These are phyloP conservation scores for Salvia splendens DNA, from an alignment of 257 asterid genomes.

Conservation along the genomic window DNA sequence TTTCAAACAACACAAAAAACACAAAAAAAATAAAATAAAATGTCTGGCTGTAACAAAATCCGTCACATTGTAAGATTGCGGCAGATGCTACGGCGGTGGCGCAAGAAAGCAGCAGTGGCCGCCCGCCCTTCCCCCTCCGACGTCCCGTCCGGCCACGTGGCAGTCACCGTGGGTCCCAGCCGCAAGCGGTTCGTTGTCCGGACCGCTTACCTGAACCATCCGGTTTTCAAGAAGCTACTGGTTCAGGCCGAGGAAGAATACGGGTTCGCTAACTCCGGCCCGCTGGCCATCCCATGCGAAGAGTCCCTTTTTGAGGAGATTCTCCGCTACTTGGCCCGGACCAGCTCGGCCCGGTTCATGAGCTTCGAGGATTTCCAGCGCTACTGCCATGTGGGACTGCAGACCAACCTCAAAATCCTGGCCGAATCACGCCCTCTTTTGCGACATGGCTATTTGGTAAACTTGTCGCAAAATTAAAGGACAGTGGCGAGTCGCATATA, in stretches of 20 bases:
- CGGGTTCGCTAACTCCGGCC: conserved; percentile 59
- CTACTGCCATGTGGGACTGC: conserved; percentile 48
- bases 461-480: too few relatives aligned
- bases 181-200: conserved; percentile 54
- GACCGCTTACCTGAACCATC: conserved; percentile 57
- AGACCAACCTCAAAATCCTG: conserved; percentile 50
- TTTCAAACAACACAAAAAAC: neutral
- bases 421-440: conserved; percentile 57
- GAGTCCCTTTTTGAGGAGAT: conserved; percentile 59
- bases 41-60: conserved; percentile 65
- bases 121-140: conserved; percentile 50
- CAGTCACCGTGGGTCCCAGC: conserved; percentile 52
- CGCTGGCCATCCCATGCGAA: conserved; percentile 61
- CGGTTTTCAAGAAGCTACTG: conserved; percentile 54
- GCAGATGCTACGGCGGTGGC: conserved; percentile 64
- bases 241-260: too few relatives aligned
- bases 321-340: conserved; percentile 51
- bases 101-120: conserved; percentile 48
- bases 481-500: too few relatives aligned
- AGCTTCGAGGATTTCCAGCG: conserved; percentile 58
- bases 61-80: conserved; percentile 62
- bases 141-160: conserved; percentile 72
- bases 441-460: conserved; percentile 40
- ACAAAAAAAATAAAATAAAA: conserved; percentile 24
- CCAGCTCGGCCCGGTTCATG: conserved; percentile 41